These are phyloP conservation scores for Myochromella boudieri DNA, from an alignment of 768 basidiomycete species.

Conservation along the genomic window DNA sequence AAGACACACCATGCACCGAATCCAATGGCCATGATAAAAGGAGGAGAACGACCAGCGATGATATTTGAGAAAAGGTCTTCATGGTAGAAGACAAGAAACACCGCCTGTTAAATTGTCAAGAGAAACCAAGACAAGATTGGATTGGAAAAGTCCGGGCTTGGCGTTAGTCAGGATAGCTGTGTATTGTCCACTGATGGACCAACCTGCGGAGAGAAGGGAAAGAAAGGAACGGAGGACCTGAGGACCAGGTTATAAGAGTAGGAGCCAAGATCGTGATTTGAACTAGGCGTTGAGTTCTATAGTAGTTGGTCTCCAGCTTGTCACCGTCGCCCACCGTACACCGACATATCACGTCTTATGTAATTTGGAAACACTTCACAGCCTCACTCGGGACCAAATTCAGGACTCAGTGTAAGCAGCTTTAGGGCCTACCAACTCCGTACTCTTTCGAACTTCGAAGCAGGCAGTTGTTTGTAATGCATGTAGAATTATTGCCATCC, in stretches of 20 bases:
- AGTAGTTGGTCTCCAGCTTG: too few species aligned
- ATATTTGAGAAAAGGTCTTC: slow-evolving; percentile 29
- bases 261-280: background rate
- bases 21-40: slow-evolving; percentile 31
- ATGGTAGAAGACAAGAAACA: slow-evolving; percentile 30
- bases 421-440: too few species aligned
- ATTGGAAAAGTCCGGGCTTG: slow-evolving; percentile 17
- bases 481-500: too few species aligned
- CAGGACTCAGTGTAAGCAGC: too few species aligned
- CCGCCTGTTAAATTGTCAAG: slow-evolving; percentile 23
- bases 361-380: too few species aligned
- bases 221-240: background rate
- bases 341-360: too few species aligned
- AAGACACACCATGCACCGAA: slow-evolving; percentile 27
- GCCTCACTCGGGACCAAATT: too few species aligned
- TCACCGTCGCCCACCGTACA: too few species aligned
- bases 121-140: slow-evolving; percentile 13
- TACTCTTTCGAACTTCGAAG: too few species aligned
- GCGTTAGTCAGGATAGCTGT: slow-evolving; percentile 20
- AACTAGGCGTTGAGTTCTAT: too few species aligned
- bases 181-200: slow-evolving; percentile 8
- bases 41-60: slow-evolving; percentile 48
- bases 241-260: background rate
- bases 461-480: too few species aligned
- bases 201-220: slow-evolving; percentile 15